phyloP scores from a whole-genome alignment of 2,329 filamentous ascomycete genomes.

The Fusarium torreyae region DNA sequence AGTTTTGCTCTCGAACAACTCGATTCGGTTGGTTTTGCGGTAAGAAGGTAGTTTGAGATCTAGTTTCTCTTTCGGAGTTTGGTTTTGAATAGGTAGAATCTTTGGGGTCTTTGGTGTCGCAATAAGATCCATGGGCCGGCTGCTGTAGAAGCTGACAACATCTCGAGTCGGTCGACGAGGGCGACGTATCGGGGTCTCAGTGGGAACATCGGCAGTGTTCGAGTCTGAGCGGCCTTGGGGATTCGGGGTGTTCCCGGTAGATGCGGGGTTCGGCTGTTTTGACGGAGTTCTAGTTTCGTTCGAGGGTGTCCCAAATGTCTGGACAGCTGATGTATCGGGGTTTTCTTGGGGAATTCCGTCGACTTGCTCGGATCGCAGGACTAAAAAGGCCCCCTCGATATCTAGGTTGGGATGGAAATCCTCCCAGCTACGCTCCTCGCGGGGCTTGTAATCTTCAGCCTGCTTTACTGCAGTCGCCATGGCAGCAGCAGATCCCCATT shows the following conservation, averaged over 20 bases:
- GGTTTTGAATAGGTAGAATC: slow-evolving; percentile 82
- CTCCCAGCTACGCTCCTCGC: slow-evolving; percentile 97
- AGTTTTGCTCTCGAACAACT: slow-evolving; percentile 86
- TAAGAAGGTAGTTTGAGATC: slow-evolving; percentile 84
- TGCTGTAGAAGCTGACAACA: slow-evolving; percentile 67
- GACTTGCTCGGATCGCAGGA: slow-evolving; percentile 87
- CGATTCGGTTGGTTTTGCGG: slow-evolving; percentile 83
- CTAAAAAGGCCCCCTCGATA: slow-evolving; percentile 83
- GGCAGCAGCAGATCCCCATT: slow-evolving; percentile 89
- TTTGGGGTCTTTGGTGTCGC: slow-evolving; percentile 71
- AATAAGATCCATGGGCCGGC: slow-evolving; percentile 61
- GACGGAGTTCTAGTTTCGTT: slow-evolving; percentile 64
- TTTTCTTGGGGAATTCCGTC: slow-evolving; percentile 74
- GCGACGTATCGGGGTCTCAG: slow-evolving; percentile 55
- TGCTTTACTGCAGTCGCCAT: slow-evolving; percentile 90
- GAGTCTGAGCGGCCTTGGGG: slow-evolving; percentile 53
- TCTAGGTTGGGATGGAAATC: slow-evolving; percentile 97
- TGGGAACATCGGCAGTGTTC: slow-evolving; percentile 52
- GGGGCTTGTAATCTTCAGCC: slow-evolving; percentile 95
- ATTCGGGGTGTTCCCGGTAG: slow-evolving; percentile 61
- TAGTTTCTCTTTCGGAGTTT: slow-evolving; percentile 84
- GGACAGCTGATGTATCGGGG: slow-evolving; percentile 56
- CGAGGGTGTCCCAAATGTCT: slow-evolving; percentile 50
- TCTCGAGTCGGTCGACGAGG: slow-evolving; percentile 66
- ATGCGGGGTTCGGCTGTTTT: slow-evolving; percentile 61